Evolutionary conservation across 2,329 filamentous ascomycete species (phyloP).

Genomic region (Clonostachys byssicola): DNA sequence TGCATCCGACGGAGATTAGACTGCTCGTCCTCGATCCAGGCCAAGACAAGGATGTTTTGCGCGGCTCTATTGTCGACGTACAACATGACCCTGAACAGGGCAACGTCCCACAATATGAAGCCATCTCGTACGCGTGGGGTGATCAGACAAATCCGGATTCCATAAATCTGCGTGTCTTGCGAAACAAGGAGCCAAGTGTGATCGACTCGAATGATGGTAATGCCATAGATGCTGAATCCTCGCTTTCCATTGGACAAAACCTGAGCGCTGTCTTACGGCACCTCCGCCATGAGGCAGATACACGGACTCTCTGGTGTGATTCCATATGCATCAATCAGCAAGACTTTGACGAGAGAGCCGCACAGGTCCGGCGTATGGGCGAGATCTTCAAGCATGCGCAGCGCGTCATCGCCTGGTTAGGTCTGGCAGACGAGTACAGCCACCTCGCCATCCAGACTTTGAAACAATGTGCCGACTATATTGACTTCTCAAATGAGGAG

Average conservation of each 20-base stretch:
- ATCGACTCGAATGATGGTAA: not conserved
- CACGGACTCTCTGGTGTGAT: not conserved
- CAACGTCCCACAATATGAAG: constrained; percentile 1
- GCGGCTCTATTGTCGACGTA: not conserved
- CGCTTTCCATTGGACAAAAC: not conserved
- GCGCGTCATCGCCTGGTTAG: constrained; percentile 1
- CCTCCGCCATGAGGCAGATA: not conserved
- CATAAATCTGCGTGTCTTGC: not conserved
- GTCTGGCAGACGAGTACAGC: not conserved
- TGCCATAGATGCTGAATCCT: not conserved
- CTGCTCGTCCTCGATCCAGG: not conserved
- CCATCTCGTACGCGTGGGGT: constrained; percentile 2
- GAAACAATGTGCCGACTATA: not conserved
- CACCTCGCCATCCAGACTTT: not conserved
- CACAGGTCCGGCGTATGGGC: constrained; percentile 2
- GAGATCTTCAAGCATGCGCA: not conserved
- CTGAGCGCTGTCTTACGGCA: constrained; percentile 1
- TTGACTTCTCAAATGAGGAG: not conserved
- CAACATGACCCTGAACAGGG: not conserved
- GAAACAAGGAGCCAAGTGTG: not conserved
- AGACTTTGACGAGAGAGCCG: constrained; percentile 1
- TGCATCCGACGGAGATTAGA: not conserved
- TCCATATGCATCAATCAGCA: constrained; percentile 5
- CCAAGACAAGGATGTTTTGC: not conserved
- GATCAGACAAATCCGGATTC: not conserved